Conservation (phyloP, 768 basidiomycete genomes). For the Boletales sp. region DNA sequence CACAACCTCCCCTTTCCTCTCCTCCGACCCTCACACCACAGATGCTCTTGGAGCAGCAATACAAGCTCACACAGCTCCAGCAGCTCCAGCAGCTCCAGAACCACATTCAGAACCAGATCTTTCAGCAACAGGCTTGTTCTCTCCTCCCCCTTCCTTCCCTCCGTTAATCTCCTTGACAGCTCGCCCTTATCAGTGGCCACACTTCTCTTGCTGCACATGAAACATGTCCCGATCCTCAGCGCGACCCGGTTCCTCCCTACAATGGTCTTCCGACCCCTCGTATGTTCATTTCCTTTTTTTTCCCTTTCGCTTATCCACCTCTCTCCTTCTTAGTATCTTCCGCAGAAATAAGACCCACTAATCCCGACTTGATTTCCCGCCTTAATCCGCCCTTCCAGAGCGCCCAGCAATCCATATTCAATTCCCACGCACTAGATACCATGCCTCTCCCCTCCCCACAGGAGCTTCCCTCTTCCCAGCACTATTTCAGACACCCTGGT, state of each 20-base stretch:
- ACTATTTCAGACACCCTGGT: conserved; percentile 35
- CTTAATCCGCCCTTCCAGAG: conserved; percentile 49
- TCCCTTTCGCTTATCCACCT: conserved; percentile 9
- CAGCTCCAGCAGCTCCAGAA: conserved; percentile 76
- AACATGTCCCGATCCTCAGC: conserved; percentile 32
- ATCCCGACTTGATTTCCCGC: conserved; percentile 58
- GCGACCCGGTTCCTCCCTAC: conserved; percentile 34
- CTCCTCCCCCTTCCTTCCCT: neutral
- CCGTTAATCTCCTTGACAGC: conserved; percentile 36
- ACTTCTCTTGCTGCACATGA: conserved; percentile 34
- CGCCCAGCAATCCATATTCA: conserved; percentile 24
- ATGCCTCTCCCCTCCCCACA: conserved; percentile 29
- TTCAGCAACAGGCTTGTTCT: conserved; percentile 77
- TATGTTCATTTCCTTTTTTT: conserved; percentile 31
- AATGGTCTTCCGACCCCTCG: conserved; percentile 68
- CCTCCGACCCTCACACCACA: conserved; percentile 38
- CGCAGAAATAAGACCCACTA: conserved; percentile 59
- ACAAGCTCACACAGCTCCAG: conserved; percentile 73
- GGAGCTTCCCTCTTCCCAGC: conserved; percentile 26
- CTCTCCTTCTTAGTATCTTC: conserved; percentile 47
- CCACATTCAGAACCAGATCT: conserved; percentile 83
- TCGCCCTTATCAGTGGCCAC: conserved; percentile 61
- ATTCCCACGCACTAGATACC: conserved; percentile 22
- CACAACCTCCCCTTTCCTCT: conserved; percentile 10
- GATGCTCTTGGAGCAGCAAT: conserved; percentile 67